phyloP scores from a whole-genome alignment of 106 monocot genomes.

The Acanthochlamys bracteata region DNA sequence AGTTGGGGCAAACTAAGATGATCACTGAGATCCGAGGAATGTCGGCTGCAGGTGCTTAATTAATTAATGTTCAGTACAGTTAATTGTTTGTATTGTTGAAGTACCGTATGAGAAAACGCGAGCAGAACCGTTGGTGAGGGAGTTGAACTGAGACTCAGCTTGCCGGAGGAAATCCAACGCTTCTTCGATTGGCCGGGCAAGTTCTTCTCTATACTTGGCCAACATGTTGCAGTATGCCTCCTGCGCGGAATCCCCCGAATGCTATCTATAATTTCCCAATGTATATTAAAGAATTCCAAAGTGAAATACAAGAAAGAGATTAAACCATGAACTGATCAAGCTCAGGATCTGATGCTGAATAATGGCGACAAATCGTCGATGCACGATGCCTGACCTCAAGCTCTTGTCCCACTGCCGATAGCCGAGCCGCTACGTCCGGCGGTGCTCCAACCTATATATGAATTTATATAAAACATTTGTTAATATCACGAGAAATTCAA shows the following conservation, averaged over 20 bases:
- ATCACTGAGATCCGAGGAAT: too few species aligned
- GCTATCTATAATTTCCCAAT: neutral
- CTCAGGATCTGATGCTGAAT: constrained; percentile 52
- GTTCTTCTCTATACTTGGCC: constrained; percentile 64
- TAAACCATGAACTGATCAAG: constrained; percentile 96
- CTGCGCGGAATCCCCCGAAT: constrained; percentile 3
- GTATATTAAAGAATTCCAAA: neutral
- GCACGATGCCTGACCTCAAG: constrained; percentile 31
- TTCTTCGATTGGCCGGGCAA: constrained; percentile 58
- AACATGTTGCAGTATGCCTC: constrained; percentile 71
- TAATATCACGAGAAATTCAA: neutral
- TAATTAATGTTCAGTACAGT: too few species aligned
- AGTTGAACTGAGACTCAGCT: constrained; percentile 53
- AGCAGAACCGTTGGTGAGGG: constrained; percentile 37
- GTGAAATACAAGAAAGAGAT: neutral
- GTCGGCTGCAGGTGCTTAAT: too few species aligned
- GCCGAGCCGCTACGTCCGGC: constrained; percentile 56
- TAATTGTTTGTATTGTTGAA: too few species aligned
- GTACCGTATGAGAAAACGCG: constrained; percentile 44
- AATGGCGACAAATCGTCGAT: constrained; percentile 16
- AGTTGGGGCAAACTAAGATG: too few species aligned
- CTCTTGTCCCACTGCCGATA: constrained; percentile 37
- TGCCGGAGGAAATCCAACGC: constrained; percentile 65
- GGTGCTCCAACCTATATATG: constrained; percentile 72
- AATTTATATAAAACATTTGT: constrained; percentile 1